Conservation (phyloP, 371 early-diverging fungal species). For the Circinella minor region DNA sequence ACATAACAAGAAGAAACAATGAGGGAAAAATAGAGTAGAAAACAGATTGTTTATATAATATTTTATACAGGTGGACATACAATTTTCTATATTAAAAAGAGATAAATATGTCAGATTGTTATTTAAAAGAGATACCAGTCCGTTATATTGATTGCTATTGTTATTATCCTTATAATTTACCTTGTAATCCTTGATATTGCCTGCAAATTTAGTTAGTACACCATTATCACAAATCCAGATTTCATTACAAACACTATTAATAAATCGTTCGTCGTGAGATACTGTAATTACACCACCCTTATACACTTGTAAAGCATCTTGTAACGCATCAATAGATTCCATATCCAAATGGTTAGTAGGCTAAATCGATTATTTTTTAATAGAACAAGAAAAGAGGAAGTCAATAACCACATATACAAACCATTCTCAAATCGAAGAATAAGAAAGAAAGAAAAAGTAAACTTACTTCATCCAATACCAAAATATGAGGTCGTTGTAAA, state of each 20-base stretch:
- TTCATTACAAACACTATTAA: slow-evolving; percentile 86
- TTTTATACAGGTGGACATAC: not conserved
- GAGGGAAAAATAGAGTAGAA: not conserved
- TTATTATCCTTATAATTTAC: slow-evolving; percentile 7
- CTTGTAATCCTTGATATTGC: slow-evolving; percentile 63
- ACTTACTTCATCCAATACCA: slow-evolving; percentile 94
- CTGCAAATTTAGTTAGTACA: slow-evolving; percentile 62
- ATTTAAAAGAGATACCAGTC: too few species aligned
- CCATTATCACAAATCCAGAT: slow-evolving; percentile 87
- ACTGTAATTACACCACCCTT: slow-evolving; percentile 93
- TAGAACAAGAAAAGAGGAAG: too few species aligned
- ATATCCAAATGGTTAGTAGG: slow-evolving; percentile 92
- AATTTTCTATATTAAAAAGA: not conserved
- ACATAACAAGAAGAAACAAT: not conserved
- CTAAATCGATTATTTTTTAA: slow-evolving; percentile 24
- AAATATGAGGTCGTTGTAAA: slow-evolving; percentile 90
- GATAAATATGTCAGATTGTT: too few species aligned
- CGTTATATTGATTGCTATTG: too few species aligned
- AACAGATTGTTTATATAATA: not conserved
- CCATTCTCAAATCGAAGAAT: too few species aligned
- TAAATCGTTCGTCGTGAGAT: slow-evolving; percentile 93
- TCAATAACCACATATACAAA: too few species aligned
- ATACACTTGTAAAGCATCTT: slow-evolving; percentile 77
- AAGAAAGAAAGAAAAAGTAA: not conserved
- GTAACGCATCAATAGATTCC: slow-evolving; percentile 92